phyloP scores from a whole-genome alignment of 495 filamentous ascomycete genomes.

The Opeltia flavorubescens region DNA sequence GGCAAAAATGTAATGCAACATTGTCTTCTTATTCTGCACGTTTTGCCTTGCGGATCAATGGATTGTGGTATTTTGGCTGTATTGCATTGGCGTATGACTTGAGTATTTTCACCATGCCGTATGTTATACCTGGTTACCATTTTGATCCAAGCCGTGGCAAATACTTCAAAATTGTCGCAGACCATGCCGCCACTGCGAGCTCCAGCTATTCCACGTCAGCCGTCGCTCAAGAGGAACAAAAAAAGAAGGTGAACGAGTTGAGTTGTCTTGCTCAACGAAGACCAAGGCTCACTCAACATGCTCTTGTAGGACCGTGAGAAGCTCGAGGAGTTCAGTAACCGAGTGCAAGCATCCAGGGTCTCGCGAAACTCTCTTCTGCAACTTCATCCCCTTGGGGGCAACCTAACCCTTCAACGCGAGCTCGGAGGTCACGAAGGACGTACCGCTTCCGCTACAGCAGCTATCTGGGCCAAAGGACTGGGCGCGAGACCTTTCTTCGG shows the following conservation, averaged over 20 bases:
- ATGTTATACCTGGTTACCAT: no score
- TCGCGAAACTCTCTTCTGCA: conserved; percentile 1
- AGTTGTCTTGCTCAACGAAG: neutral
- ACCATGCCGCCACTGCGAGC: conserved; percentile 5
- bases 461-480: neutral
- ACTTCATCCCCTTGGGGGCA: conserved; percentile 3
- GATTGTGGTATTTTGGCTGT: no score
- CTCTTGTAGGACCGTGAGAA: neutral
- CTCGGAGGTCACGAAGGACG: neutral
- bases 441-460: neutral
- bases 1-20: no score
- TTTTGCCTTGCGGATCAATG: no score
- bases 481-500: neutral
- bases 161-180: conserved; percentile 11
- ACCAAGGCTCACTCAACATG: neutral
- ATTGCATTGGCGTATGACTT: no score
- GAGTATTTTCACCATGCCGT: no score
- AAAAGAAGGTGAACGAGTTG: neutral
- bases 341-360: neutral
- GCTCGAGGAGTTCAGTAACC: neutral
- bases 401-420: neutral
- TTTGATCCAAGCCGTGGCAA: no score
- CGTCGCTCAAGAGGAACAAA: neutral
- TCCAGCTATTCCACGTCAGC: conserved; percentile 4
- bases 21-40: no score